phyloP scores from a whole-genome alignment of 2,329 filamentous ascomycete genomes.

The Hortaea werneckii region DNA sequence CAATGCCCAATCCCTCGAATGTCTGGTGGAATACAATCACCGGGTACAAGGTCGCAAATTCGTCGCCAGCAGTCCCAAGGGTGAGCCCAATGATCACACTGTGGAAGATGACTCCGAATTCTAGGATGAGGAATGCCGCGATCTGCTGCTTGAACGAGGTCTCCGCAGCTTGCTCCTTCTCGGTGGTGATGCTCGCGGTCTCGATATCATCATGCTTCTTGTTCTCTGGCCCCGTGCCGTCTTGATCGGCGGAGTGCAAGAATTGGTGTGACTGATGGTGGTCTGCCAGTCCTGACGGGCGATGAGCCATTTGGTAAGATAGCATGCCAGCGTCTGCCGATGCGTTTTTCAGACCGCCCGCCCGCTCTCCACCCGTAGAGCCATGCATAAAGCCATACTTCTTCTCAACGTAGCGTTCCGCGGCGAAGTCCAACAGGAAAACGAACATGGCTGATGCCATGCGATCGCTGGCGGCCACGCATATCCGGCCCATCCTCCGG shows the following conservation, averaged over 20 bases:
- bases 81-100: slow-evolving; percentile 79
- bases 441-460: slow-evolving; percentile 39
- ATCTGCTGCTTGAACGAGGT: slow-evolving; percentile 61
- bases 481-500: slow-evolving; percentile 42
- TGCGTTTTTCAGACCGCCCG: slow-evolving; percentile 4
- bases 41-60: slow-evolving; percentile 52
- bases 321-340: slow-evolving; percentile 18
- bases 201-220: not conserved
- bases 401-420: slow-evolving; percentile 41
- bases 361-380: slow-evolving; percentile 8
- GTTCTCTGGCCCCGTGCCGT: slow-evolving; percentile 9
- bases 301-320: slow-evolving; percentile 8
- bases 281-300: slow-evolving; percentile 3
- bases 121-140: slow-evolving; percentile 81
- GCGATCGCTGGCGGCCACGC: slow-evolving; percentile 45
- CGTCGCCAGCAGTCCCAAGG: slow-evolving; percentile 48
- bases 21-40: slow-evolving; percentile 80
- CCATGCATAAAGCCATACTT: slow-evolving; percentile 34
- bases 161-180: slow-evolving; percentile 13
- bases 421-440: slow-evolving; percentile 42
- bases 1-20: slow-evolving; percentile 85
- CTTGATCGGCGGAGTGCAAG: slow-evolving; percentile 34
- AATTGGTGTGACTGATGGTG: slow-evolving; percentile 26
- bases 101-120: slow-evolving; percentile 70
- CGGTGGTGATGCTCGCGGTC: slow-evolving; percentile 5